These are phyloP conservation scores for Backusella parvicylindrica DNA, from an alignment of 192 early-diverging fungal species.

Conservation along the genomic window DNA sequence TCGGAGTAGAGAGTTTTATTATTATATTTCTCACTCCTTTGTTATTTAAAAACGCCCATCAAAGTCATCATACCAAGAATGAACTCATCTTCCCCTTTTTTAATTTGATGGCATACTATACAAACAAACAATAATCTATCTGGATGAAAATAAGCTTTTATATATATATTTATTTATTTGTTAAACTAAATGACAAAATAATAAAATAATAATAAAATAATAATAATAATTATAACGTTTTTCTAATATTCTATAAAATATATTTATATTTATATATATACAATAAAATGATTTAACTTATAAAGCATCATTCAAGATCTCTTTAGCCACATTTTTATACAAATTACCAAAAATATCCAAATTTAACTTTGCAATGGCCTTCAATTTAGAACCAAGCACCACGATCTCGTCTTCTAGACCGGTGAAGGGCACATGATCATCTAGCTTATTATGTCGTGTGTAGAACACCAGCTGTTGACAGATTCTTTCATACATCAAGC, in stretches of 20 bases:
- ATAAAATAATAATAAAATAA: neutral
- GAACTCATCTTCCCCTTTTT: neutral
- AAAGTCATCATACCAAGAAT: neutral
- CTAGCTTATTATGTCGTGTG: neutral
- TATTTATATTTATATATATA: neutral
- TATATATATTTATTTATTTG: neutral
- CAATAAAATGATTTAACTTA: neutral
- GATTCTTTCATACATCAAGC: conserved; percentile 11
- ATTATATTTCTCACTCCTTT: neutral
- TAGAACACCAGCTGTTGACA: neutral
- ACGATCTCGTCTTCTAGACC: conserved; percentile 15
- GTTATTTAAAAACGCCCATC: neutral
- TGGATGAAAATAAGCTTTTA: neutral
- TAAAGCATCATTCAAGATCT: neutral
- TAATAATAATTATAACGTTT: neutral
- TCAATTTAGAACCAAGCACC: conserved; percentile 12
- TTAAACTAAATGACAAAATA: neutral
- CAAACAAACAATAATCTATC: neutral
- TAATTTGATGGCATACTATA: neutral
- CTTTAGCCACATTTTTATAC: conserved; percentile 9
- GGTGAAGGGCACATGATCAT: neutral
- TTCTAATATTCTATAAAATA: neutral
- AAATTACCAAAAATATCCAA: conserved; percentile 10
- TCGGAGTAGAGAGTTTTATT: neutral
- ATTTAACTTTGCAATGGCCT: conserved; percentile 11